A percentile compares a stretch with the other conserved stretches of the same genome.
These are phyloP conservation scores for Arthrinium phaeospermum DNA, from an alignment of 2,329 filamentous ascomycete genomes.

Conservation along the genomic window DNA sequence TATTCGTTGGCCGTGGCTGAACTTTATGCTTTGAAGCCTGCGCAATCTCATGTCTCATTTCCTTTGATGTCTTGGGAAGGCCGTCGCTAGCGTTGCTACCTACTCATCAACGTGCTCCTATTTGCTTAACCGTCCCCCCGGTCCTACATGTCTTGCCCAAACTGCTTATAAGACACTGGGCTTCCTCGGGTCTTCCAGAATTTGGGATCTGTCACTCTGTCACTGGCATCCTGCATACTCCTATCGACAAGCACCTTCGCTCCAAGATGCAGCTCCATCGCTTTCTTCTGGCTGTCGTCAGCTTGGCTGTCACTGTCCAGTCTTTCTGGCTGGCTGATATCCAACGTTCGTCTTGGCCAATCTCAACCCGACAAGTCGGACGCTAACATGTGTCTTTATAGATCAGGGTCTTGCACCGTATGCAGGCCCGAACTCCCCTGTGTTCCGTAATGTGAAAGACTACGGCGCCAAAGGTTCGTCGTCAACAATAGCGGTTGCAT, in stretches of 20 bases:
- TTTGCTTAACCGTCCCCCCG: background rate
- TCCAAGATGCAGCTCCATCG: slow-evolving; percentile 38
- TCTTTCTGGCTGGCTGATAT: slow-evolving; percentile 41
- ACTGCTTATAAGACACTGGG: background rate
- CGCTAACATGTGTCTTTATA: slow-evolving; percentile 28
- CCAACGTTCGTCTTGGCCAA: slow-evolving; percentile 28
- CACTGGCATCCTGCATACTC: background rate
- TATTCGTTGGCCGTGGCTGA: slow-evolving; percentile 12
- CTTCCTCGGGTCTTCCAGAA: background rate
- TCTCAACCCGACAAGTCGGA: background rate
- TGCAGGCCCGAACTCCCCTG: slow-evolving; percentile 43
- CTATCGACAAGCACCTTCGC: background rate
- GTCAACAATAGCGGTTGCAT: background rate
- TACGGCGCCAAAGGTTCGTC: slow-evolving; percentile 50
- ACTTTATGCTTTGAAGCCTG: background rate
- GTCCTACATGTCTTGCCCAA: background rate
- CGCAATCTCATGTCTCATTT: slow-evolving; percentile 1
- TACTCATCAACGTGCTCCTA: background rate
- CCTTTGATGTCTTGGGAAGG: background rate
- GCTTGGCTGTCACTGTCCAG: slow-evolving; percentile 37
- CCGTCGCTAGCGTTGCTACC: slow-evolving; percentile 1
- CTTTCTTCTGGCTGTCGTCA: slow-evolving; percentile 36
- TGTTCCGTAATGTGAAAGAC: slow-evolving; percentile 55
- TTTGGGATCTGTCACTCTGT: background rate
- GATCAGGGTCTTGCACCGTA: slow-evolving; percentile 52